Evolutionary conservation across 1,139 yeast genomes (phyloP), one percentile per base, ranked within the genome.

Genomic region (Sugiyamaella xylanicola): DNA sequence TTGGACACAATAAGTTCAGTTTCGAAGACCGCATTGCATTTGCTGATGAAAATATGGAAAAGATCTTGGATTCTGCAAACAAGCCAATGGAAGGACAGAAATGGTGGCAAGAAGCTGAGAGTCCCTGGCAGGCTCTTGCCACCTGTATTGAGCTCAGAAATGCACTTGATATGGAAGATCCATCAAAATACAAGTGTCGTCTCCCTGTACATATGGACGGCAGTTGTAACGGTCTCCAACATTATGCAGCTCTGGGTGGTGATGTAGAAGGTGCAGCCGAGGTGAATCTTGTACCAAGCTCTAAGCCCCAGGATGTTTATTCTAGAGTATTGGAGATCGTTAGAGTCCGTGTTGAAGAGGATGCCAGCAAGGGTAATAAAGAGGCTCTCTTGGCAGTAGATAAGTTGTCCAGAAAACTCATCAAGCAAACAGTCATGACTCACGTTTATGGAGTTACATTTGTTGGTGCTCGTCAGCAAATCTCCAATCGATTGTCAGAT

Each of bases 131-230:
- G 72, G 87, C 91, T 17, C 77, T 93, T 58, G 88, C 96, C 13
- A 86, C 91, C 2, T 89, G 96, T 66, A 80, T 85, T 65, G 99
- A 93, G 69, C 72, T 93, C 55, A 73, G 78, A 36, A 86, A 83
- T 56, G 98, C 98, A 0, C 72, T 81, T 64, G 77, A 84, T 59
- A 74, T 85, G 58, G 82, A 79, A 4, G 89, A 90, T 63, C 98
- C 98, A 1, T 79, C 85, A 4, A 80, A 85, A 61, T 91, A 73
- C 66, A 74, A 86, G 21, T 87, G 95, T 1, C 90, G 87, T 65
- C 82, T 90, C 59, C 97, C 98, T 0, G 90, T 93, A 15, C 98
- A 93, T 70, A 97, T 91, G 73, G 99, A 93, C 73, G 99, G 99
- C 63, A 89, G 98, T 0, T 93, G 99, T 74, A 93, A 93, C 69